These are phyloP conservation scores for Flueggea neowawraea DNA, from an alignment of 441 rosid genomes.

Conservation along the genomic window DNA sequence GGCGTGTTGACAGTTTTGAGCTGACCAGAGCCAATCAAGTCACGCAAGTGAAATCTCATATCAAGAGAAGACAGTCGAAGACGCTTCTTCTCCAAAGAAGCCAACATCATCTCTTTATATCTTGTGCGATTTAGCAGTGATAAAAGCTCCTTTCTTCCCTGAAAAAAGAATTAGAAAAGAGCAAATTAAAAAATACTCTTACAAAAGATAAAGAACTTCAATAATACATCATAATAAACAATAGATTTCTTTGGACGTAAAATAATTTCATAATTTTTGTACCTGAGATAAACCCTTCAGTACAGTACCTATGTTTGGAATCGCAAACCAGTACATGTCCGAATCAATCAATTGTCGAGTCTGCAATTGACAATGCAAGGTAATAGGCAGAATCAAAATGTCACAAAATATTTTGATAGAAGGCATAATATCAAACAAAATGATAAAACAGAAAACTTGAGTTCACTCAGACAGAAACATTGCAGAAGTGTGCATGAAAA, in stretches of 20 bases:
- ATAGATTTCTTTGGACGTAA: too few species aligned
- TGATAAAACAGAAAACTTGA: too few species aligned
- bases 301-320: conserved; percentile 78
- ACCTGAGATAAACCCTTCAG: conserved; percentile 93
- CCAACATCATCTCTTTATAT: conserved; percentile 90
- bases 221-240: too few species aligned
- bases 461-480: too few species aligned
- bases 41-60: conserved; percentile 93
- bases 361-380: conserved; percentile 25
- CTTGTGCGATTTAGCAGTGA: conserved; percentile 69
- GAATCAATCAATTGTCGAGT: conserved; percentile 92
- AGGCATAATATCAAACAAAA: too few species aligned
- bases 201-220: background rate
- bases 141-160: conserved; percentile 95
- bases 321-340: conserved; percentile 87
- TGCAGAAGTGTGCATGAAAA: too few species aligned
- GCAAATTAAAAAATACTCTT: background rate
- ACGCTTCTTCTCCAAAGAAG: conserved; percentile 38
- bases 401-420: too few species aligned
- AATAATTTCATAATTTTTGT: conserved; percentile 1
- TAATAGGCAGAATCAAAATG: too few species aligned
- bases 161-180: background rate
- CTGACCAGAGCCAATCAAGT: conserved; percentile 89
- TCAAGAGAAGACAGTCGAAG: conserved; percentile 53
- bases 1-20: conserved; percentile 68